These are phyloP conservation scores for Cladochytrium tenue DNA, from an alignment of 371 early-diverging fungal genomes.

Conservation along the genomic window DNA sequence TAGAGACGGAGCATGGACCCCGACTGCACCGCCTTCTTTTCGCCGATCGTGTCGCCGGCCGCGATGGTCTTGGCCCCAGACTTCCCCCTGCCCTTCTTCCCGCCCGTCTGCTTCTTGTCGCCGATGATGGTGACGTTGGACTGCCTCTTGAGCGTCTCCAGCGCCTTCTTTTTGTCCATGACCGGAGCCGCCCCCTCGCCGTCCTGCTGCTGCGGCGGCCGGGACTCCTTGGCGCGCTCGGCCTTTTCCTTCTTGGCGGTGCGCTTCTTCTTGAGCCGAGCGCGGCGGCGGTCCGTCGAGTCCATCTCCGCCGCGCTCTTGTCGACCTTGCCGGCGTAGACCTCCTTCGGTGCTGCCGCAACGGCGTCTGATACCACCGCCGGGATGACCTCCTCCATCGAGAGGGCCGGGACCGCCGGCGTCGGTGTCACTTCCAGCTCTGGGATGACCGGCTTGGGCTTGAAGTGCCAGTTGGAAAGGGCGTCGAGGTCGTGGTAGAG, in stretches of 20 bases:
- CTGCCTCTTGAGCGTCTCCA: constrained; percentile 70
- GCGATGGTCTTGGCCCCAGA: neutral
- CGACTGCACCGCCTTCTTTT: neutral
- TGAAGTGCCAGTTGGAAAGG: constrained; percentile 88
- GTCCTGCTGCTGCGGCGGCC: constrained; percentile 56
- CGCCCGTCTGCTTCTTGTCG: constrained; percentile 16
- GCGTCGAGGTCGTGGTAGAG: constrained; percentile 85
- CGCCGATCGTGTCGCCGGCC: neutral
- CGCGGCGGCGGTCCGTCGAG: constrained; percentile 69
- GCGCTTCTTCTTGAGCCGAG: constrained; percentile 68
- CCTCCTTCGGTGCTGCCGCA: constrained; percentile 88
- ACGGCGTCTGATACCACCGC: constrained; percentile 80
- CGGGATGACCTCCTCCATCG: constrained; percentile 94
- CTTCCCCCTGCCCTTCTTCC: constrained; percentile 18
- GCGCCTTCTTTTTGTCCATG: constrained; percentile 51
- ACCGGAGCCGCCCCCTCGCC: constrained; percentile 12
- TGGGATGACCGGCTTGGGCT: constrained; percentile 64
- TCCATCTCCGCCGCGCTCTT: constrained; percentile 66
- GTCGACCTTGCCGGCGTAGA: constrained; percentile 70
- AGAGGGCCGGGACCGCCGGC: constrained; percentile 82
- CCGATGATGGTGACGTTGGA: constrained; percentile 54
- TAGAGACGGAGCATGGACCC: neutral
- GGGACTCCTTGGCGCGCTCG: constrained; percentile 57
- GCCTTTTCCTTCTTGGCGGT: constrained; percentile 54
- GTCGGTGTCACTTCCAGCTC: constrained; percentile 65